phyloP scores from a whole-genome alignment of 345 rosid genomes.

The Salix udensis region DNA sequence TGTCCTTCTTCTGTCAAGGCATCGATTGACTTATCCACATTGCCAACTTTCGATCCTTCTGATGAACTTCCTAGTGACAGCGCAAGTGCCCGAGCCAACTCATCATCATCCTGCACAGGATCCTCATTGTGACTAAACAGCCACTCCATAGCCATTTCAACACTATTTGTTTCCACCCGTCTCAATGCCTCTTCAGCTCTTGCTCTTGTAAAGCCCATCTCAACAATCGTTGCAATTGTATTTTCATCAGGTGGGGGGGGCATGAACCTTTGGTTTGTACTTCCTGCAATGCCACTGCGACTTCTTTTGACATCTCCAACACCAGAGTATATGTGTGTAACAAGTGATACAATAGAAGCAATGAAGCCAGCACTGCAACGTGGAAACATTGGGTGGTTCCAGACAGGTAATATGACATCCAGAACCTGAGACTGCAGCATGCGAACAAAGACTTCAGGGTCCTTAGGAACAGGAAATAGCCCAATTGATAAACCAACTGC shows the following conservation, averaged over 20 bases:
- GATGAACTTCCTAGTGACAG: conserved; percentile 88
- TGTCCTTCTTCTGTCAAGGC: conserved; percentile 44
- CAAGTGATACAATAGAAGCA: conserved; percentile 67
- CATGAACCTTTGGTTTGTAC: conserved; percentile 61
- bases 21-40: conserved; percentile 62
- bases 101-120: conserved; percentile 97
- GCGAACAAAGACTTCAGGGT: conserved; percentile 78
- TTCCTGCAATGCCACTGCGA: conserved; percentile 59
- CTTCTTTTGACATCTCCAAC: conserved; percentile 78
- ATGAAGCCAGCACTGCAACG: conserved; percentile 69
- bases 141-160: conserved; percentile 99
- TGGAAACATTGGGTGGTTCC: conserved; percentile 84
- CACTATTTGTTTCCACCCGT: conserved; percentile 90
- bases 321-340: conserved; percentile 80
- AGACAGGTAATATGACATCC: conserved; percentile 78
- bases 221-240: conserved; percentile 79
- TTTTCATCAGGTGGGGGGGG: conserved; percentile 92
- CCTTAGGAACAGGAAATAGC: conserved; percentile 85
- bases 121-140: conserved; percentile 78
- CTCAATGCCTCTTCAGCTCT: conserved; percentile 95
- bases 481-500: conserved; percentile 86
- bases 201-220: conserved; percentile 96
- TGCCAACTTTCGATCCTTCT: conserved; percentile 71
- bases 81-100: conserved; percentile 92
- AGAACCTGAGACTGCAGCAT: conserved; percentile 90